Conservation (phyloP, 2,329 filamentous ascomycete species). For the Pseudopyricularia javanii region DNA sequence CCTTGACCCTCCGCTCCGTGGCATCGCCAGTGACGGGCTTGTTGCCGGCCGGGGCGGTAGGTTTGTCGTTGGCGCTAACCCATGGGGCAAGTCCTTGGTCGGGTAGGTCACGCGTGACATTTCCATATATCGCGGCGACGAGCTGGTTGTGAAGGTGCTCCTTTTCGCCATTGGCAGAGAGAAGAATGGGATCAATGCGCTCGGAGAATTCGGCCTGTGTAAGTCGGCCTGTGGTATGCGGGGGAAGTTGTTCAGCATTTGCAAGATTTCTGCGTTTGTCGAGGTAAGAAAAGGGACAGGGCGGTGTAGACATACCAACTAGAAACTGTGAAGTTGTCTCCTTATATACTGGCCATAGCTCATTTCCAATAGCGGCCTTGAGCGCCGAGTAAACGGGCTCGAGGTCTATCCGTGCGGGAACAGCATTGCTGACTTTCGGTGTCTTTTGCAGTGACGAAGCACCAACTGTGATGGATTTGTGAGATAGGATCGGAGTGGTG, state of each 20-base stretch:
- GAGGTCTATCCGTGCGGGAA: constrained; percentile 54
- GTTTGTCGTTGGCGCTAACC: constrained; percentile 62
- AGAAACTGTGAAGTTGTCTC: constrained; percentile 50
- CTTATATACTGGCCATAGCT: constrained; percentile 55
- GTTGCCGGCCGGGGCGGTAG: constrained; percentile 38
- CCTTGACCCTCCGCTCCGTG: constrained; percentile 52
- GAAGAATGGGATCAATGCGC: constrained; percentile 47
- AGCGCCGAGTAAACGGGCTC: constrained; percentile 52
- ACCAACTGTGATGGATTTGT: constrained; percentile 43
- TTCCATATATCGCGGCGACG: constrained; percentile 53
- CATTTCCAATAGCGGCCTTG: constrained; percentile 43
- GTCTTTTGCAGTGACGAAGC: constrained; percentile 35
- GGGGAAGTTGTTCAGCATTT: constrained; percentile 48
- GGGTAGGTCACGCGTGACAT: constrained; percentile 58
- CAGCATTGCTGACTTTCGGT: constrained; percentile 47
- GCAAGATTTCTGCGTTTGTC: constrained; percentile 49
- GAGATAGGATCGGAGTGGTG: constrained; percentile 44
- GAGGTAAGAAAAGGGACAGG: constrained; percentile 38
- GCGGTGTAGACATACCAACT: constrained; percentile 34
- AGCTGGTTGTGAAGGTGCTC: constrained; percentile 58
- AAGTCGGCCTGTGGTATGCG: constrained; percentile 44
- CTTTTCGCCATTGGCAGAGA: constrained; percentile 43
- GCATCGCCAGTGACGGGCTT: constrained; percentile 56
- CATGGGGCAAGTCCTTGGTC: constrained; percentile 56
- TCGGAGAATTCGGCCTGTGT: constrained; percentile 50